Evolutionary conservation across 2,329 filamentous ascomycete species (phyloP), one percentile per base, ranked within the genome.

Genomic region (Fusarium incarnatum): DNA sequence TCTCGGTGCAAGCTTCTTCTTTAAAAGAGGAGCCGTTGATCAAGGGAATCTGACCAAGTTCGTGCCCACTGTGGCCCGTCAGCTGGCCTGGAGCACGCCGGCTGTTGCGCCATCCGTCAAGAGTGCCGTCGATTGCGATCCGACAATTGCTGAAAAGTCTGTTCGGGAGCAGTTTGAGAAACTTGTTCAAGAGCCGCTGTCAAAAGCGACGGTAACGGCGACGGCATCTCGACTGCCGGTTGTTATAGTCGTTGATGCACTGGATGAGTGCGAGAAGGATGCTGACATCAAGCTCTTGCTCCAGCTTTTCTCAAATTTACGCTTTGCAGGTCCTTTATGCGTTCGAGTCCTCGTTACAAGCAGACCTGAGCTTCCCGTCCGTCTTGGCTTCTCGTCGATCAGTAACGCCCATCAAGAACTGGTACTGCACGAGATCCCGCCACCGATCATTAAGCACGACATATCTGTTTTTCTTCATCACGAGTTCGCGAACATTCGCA

Each of bases 191-290:
- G 47, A 37, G 4, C 47, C 30, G 4, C 4, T 50, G 16, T 50
- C 9, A 27, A 25, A 50, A 25, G 47, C 10, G 10, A 9, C 20
- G 4, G 2, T 9, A 18, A 37, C 7, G 6, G 20, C 7, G 20
- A 5, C 9, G 9, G 6, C 5, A 13, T n/a, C 16, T 8, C 22
- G 6, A 13, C 2, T 22, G 0, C 15, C 30, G 5, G 10, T 37
- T 6, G 30, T 50, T 3, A n/a, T 50, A 27, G 10, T 50, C 2
- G 16, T 50, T 3, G 15, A 50, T 25, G 30, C 47, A 13, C 12
- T 50, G 6, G 47, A 50, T 37, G 30, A 50, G 30, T 50, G 47
- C 7, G 30, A 37, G 6, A 37, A 2, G 6, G 30, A 50, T 25
- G 30, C 12, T 9, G 22, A 50, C 3, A 50, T 50, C 4, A 50